Conservation (phyloP, 768 basidiomycete species). For the Phlebiopsis gigantea region DNA sequence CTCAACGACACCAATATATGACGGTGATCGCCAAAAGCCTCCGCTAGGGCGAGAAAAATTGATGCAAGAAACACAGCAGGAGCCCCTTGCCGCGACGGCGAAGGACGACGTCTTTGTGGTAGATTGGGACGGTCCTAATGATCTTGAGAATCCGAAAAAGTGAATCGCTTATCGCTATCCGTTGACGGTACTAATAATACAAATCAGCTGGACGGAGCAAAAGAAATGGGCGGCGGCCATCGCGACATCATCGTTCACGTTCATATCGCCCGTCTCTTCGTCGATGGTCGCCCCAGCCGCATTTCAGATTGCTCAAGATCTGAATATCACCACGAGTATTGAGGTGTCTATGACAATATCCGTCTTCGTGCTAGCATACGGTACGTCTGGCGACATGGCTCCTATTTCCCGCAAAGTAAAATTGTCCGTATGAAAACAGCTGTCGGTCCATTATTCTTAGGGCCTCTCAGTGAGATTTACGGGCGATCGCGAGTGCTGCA, state of each 20-base stretch:
- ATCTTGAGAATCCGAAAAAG: constrained; percentile 31
- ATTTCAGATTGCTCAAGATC: constrained; percentile 39
- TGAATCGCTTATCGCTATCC: constrained; percentile 12
- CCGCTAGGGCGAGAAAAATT: neutral
- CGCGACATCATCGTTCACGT: constrained; percentile 59
- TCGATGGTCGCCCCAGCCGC: constrained; percentile 66
- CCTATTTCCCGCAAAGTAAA: too few relatives aligned
- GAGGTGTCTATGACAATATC: constrained; percentile 54
- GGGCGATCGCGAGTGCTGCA: constrained; percentile 25
- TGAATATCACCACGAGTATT: constrained; percentile 43
- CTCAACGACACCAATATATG: neutral
- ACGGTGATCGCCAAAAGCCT: neutral
- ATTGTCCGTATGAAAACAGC: too few relatives aligned
- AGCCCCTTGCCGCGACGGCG: neutral
- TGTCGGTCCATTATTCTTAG: constrained; percentile 27
- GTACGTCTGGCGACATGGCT: constrained; percentile 31
- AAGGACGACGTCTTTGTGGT: constrained; percentile 20
- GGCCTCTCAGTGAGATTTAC: constrained; percentile 34
- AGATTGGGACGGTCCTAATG: constrained; percentile 32
- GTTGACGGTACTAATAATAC: neutral
- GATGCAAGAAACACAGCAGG: neutral
- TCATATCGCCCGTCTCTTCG: constrained; percentile 60
- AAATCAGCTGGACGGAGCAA: constrained; percentile 49
- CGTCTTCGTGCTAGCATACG: constrained; percentile 49
- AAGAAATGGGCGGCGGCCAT: constrained; percentile 59